Base-by-base conservation (phyloP, 2,329 filamentous ascomycete genomes). In the Pseudogymnoascus sp. region DNA sequence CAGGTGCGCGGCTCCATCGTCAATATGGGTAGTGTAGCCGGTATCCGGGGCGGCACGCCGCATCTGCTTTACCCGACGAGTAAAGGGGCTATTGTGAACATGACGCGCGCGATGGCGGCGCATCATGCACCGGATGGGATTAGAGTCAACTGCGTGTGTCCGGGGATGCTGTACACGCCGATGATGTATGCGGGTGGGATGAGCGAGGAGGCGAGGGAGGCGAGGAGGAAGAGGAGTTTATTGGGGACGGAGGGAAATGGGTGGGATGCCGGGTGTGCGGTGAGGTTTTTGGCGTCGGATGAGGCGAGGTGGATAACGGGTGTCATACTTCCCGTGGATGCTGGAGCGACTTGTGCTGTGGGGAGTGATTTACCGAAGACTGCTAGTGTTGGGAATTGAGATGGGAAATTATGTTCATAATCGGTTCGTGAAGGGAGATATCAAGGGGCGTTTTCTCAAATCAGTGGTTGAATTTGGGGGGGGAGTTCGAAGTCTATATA, bases 11-110 rank as follows among this genome's bases (percentile, higher is more conserved):
- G 83, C 6, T 77, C 73, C 42, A 83, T 87, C 64, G 76, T 87
- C 67, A 88, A 88, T 68, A 83, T 88, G 77, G 82, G 81, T 1
- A 82, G 79, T 56, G 85, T 88, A 1, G 84, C 85, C 0, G 84
- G 84, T 0, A 74, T 80, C 31, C 73, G 74, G 8, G 79, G 79
- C 0, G 79, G 79, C 0, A 77, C 76, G 31, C 76, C 77, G 1
- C 73, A 76, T 64, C 65, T 81, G 3, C 67, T 80, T 1, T 80
- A 81, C 50, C 78, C 78, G 6, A 80, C 78, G 0, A 76, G 73
- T 65, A 80, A 80, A 63, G 78, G 78, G 0, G 78, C 78, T 0
- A 74, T 83, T 16, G 79, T 83, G 42, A 82, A 83, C 65, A 79
- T 83, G 78, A 84, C 80, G 0, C 71, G 79, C 50, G 80, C 81